Evolutionary conservation across 179 eudicot species (phyloP).

Genomic region (Pouteria campechiana): DNA sequence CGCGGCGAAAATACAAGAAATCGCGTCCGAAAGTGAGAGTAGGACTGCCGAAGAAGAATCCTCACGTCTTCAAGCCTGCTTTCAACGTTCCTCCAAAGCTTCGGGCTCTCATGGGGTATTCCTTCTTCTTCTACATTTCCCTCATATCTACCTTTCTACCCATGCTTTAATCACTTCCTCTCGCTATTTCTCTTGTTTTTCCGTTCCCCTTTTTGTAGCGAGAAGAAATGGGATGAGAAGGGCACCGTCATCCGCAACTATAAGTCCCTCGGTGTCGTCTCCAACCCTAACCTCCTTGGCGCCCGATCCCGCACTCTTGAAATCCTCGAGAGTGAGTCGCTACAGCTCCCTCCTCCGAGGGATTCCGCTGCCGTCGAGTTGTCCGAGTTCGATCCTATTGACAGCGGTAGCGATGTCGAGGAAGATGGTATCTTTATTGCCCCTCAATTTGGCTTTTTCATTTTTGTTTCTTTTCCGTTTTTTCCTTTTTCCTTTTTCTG

Average conservation of each 20-base stretch:
- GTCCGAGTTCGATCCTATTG: constrained; percentile 53
- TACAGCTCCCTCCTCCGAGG: constrained; percentile 47
- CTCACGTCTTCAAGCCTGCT: constrained; percentile 58
- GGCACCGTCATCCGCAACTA: constrained; percentile 69
- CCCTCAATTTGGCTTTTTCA: background rate
- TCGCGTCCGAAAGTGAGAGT: constrained; percentile 66
- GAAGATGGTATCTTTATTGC: constrained; percentile 50
- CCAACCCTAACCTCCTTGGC: constrained; percentile 71
- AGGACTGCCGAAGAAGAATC: constrained; percentile 69
- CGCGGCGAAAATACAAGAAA: constrained; percentile 68
- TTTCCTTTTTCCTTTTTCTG: background rate
- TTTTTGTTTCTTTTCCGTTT: background rate
- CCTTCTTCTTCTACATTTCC: too few species aligned
- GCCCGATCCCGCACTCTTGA: constrained; percentile 57
- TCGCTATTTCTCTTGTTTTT: too few species aligned
- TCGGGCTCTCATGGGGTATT: constrained; percentile 37
- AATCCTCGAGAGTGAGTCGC: constrained; percentile 52
- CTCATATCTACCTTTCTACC: too few species aligned
- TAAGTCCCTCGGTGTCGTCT: constrained; percentile 82
- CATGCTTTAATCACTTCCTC: too few species aligned
- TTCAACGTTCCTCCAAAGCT: constrained; percentile 84
- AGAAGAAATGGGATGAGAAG: constrained; percentile 64
- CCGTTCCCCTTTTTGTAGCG: too few species aligned
- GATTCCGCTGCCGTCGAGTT: constrained; percentile 12
- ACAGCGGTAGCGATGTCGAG: constrained; percentile 81